phyloP scores from a whole-genome alignment of 495 filamentous ascomycete genomes.

The Penicillium pancosmium region DNA sequence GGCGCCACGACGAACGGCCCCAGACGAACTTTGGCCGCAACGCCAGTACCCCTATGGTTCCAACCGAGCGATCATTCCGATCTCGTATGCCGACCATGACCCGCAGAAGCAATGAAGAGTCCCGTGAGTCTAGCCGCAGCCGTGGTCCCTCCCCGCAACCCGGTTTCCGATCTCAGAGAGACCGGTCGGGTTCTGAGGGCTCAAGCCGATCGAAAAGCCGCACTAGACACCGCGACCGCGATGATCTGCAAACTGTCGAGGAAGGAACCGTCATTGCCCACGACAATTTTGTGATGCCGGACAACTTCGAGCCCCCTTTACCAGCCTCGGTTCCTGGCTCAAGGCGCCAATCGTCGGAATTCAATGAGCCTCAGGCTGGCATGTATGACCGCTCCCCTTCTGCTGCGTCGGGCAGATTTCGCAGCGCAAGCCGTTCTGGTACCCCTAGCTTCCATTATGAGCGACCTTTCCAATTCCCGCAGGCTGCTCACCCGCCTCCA shows the following conservation, averaged over 20 bases:
- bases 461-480: constrained; percentile 36
- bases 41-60: constrained; percentile 41
- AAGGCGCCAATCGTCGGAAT: constrained; percentile 46
- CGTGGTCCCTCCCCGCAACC: constrained; percentile 41
- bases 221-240: constrained; percentile 46
- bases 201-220: constrained; percentile 59
- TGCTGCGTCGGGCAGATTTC: constrained; percentile 44
- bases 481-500: constrained; percentile 33
- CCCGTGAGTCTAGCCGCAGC: constrained; percentile 45
- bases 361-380: constrained; percentile 23
- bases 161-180: constrained; percentile 46
- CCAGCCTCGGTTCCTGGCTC: constrained; percentile 35
- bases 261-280: constrained; percentile 36
- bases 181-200: constrained; percentile 65
- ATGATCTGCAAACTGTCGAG: constrained; percentile 48
- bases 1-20: constrained; percentile 50
- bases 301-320: constrained; percentile 31
- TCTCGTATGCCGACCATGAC: constrained; percentile 38
- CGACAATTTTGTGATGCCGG: constrained; percentile 27
- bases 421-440: constrained; percentile 53
- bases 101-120: constrained; percentile 42
- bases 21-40: constrained; percentile 8
- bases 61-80: constrained; percentile 34
- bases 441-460: constrained; percentile 48
- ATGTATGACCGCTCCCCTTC: constrained; percentile 44